Conservation (phyloP, 108 stramenopile species). For the Fragilaria crotonensis region DNA sequence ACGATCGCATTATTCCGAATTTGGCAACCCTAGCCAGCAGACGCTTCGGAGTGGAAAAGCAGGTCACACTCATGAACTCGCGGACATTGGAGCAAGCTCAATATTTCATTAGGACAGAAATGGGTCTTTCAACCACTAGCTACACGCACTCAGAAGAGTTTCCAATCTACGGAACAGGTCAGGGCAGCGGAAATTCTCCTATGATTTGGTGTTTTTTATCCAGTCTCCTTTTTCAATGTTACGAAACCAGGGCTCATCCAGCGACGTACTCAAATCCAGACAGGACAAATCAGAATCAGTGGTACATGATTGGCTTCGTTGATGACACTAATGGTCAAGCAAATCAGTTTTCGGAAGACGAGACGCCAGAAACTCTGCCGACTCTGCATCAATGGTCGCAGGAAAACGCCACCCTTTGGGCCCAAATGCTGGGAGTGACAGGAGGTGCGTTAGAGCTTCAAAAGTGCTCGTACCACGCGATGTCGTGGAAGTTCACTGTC, state of each 20-base stretch:
- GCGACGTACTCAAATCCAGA: background rate
- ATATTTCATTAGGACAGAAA: background rate
- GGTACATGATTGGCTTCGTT: background rate
- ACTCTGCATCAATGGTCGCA: background rate
- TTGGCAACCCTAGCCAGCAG: background rate
- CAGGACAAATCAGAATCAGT: background rate
- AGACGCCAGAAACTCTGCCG: no score
- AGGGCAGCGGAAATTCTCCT: background rate
- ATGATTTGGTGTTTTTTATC: background rate
- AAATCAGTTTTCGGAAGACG: no score
- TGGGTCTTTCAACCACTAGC: background rate
- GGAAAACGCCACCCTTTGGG: background rate
- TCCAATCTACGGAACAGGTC: background rate
- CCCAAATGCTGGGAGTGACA: background rate
- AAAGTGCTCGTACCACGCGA: no score
- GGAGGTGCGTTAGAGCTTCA: no score
- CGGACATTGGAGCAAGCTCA: background rate
- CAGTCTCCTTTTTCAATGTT: background rate
- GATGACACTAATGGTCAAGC: background rate
- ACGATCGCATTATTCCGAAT: no score
- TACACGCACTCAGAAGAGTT: background rate
- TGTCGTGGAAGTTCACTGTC: no score
- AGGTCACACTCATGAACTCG: background rate
- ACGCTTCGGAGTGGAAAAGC: background rate
- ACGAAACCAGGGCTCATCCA: background rate